Base-by-base conservation (phyloP, 2,329 filamentous ascomycete genomes). In the Fusarium secorum region DNA sequence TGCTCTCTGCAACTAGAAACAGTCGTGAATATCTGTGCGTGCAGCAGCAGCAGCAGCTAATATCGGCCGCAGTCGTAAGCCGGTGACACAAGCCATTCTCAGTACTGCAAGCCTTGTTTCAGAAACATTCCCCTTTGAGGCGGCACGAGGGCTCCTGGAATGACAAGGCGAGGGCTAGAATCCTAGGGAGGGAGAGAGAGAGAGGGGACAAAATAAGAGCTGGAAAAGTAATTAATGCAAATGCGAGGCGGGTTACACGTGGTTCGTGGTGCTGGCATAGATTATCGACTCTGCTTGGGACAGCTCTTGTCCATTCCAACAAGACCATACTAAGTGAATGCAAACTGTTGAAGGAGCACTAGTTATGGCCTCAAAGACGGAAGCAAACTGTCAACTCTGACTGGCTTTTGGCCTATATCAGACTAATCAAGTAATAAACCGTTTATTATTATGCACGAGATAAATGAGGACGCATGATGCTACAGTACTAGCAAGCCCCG, bases 51-150 rank as follows among this genome's bases (percentile, higher is more conserved):
- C 22, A 26, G 26, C 11, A 60, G 17, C 38, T 30, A 35, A 45
- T 28, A 45, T 57, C 41, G 26, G 24, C 39, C 39, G 24, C 42
- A 44, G 41, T n/a, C 24, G 28, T 48, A 59, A 32, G 51, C 45
- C 24, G 44, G 51, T 38, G 17, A 61, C 41, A 55, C 41, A 51
- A 59, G 28, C 24, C 41, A 55, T 56, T 41, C 41, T 44, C 46
- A 46, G 36, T 41, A 56, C 63, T 57, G 58, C 33, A 68, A 68
- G 64, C 60, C 64, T 42, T 69, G 68, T 72, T 72, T 72, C 68
- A 69, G 49, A 66, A 51, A 26, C 56, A 59, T 71, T 72, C 66
- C 69, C 46, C 10, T 45, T 26, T 18, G 30, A 48, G 66, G 36
- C 35, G 28, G 46, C 28, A 48, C 28, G 36, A 45, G 30, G 33